Base-by-base conservation (phyloP, 2,329 filamentous ascomycete species). In the Amesomyces nigricolor region DNA sequence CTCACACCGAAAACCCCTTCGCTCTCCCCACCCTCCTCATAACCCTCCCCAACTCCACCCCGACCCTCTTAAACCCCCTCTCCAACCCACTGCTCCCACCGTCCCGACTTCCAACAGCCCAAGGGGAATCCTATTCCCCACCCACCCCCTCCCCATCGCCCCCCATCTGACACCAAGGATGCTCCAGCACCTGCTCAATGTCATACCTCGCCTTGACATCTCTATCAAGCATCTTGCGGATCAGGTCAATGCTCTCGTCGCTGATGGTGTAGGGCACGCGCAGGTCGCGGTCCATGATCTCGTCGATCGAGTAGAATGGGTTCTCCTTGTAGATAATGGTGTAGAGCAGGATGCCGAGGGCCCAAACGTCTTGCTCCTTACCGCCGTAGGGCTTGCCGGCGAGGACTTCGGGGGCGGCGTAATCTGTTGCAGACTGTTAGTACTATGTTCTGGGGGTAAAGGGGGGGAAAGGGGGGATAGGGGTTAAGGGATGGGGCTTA, bases 291-390 rank as follows among this genome's bases (percentile, higher is more conserved):
- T 99, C 94, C 82, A 97, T 95, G 67, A 99, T 99, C 76, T 99
- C 94, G 71, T 99, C 94, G 66, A 97, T 94, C 72, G 88, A 95
- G 79, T 97, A 97, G 72, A 96, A 99, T 0, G 94, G 92, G 68
- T 99, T 99, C 74, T 99, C 94, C 74, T 97, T 99, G 80, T 99
- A 99, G 67, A 97, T 88, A 67, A 99, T 96, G 29, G 94, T 99
- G 76, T 99, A 99, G 13, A 99, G 82, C 26, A 99, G 80, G 66
- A 99, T 97, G 22, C 94, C 94, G 14, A 99, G 80, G 0, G 94
- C 94, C 94, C 94, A 99, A 30, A 99, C 91, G 67, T 99, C 94
- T 75, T 99, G 94, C 70, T 96, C 92, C 72, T 95, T 96, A 67
- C 94, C 94, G 62, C 88, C 83, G 72, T 99, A 99, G 14, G 91